Base-by-base conservation (phyloP, 495 filamentous ascomycete genomes). In the Penicillium samsonianum region DNA sequence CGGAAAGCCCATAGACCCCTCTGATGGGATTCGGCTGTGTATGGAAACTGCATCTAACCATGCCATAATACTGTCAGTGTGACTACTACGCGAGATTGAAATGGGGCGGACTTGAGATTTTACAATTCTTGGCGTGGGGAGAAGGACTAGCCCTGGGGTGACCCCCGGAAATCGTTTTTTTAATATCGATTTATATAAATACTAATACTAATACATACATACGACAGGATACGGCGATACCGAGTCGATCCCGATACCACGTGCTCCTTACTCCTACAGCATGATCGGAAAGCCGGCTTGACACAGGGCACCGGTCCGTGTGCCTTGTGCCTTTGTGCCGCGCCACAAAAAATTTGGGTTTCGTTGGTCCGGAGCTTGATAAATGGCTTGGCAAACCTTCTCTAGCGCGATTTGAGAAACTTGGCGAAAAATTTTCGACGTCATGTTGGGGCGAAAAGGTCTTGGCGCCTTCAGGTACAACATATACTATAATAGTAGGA, bases 341-440 rank as follows among this genome's bases (percentile, higher is more conserved):
- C 22, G 33, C 41, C 48, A 22, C 33, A 23, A 42, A 19, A 10
- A 33, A 19, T 50, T 30, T 12, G 14, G 45, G 23, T 50, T 16
- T 57, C 16, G 30, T 57, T 50, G 54, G 45, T 42, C 37, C 9
- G 33, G 19, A 42, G 4, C 12, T 17, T n/a, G 30, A 33, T 10
- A 33, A 2, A 33, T 10, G 2, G 0, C 6, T 22, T 35, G 31
- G 19, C 37, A 20, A 33, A 26, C 30, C 30, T n/a, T 52, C 7
- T 12, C 40, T 45, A 58, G 26, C 35, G 19, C 30, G 14, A 22
- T 40, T 42, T 33, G 30, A 42, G 45, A 37, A 9, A 55, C 45
- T 60, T 50, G 52, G 51, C 58, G 22, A 60, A 31, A 37, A 55
- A 10, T 12, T 43, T 60, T 50, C 37, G 38, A 60, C 45, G 52